phyloP scores from a whole-genome alignment of 2,329 filamentous ascomycete genomes.

The Myriosclerotinia scirpicola region DNA sequence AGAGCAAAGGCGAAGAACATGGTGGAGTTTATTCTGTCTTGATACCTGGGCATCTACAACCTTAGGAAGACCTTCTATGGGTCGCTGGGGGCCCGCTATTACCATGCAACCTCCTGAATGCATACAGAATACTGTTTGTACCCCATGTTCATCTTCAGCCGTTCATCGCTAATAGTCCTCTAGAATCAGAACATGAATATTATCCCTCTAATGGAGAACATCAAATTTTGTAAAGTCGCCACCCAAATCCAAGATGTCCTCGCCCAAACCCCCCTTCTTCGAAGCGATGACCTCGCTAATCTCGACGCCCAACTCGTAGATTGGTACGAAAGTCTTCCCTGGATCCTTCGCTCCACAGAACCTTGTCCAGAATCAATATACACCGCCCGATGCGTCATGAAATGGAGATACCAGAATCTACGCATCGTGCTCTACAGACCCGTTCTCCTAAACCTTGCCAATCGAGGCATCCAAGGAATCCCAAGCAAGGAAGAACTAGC shows the following conservation, averaged over 20 bases:
- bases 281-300: constrained; percentile 62
- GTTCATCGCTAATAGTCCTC: background rate
- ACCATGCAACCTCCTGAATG: constrained; percentile 62
- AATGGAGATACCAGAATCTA: constrained; percentile 78
- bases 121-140: constrained; percentile 36
- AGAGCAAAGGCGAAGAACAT: constrained; percentile 65
- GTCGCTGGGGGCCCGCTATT: constrained; percentile 65
- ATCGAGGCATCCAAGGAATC: constrained; percentile 32
- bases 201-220: constrained; percentile 71
- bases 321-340: constrained; percentile 72
- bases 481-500: constrained; percentile 60
- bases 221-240: constrained; percentile 76
- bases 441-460: constrained; percentile 64
- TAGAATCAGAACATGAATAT: constrained; percentile 59
- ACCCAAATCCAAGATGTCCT: constrained; percentile 76
- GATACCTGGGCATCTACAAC: constrained; percentile 74
- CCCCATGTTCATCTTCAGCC: background rate
- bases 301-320: constrained; percentile 67
- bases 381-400: constrained; percentile 72
- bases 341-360: constrained; percentile 62
- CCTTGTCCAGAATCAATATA: constrained; percentile 69
- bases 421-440: constrained; percentile 75
- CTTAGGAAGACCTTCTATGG: constrained; percentile 68
- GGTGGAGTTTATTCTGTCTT: constrained; percentile 74
- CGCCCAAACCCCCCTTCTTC: constrained; percentile 66